Evolutionary conservation across 1,284 basidiomycete species (phyloP), one percentile per base, ranked within the genome.

Genomic region (Ustanciosporium gigantosporum): DNA sequence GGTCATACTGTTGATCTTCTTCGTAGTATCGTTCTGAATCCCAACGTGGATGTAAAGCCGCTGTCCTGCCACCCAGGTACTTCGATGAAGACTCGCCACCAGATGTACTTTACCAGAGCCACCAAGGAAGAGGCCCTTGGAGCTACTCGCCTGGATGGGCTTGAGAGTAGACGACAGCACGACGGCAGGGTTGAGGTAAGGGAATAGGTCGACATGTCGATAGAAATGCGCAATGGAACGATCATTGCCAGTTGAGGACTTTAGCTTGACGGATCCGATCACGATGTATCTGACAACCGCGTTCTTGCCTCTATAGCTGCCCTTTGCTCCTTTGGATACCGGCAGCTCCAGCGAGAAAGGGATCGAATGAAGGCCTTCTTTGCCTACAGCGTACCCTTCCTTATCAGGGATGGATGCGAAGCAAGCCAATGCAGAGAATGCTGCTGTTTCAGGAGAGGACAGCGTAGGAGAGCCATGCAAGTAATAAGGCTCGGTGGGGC

Each of bases 221-320:
- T 94, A 95, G 76, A 95, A 94, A 78, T 96, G 92, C 0, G 91
- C 88, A 37, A 95, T 88, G 5, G 89, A 90, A 7, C 86, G 82
- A 38, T 71, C 62, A 15, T 41, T 41, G 4, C 70, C 70, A 2
- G 52, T 57, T 21, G 84, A 83, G 46, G 90, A 86, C 76, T 88
- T 88, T 41, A 95, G 84, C 79, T 89, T 88, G 76, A 92, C 82
- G 2, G 89, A 91, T 3, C 84, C 85, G 78, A 94, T 88, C 3
- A 86, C 86, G 45, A 95, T 89, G 77, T 94, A 94, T 40, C 85
- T 84, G 16, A 94, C 83, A n/a, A 83, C 81, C 5, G 85, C 82
- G 16, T 85, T 84, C 7, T 84, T 83, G 35, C 84, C 72, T 41
- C 81, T 80, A 41, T 87, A 80, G 2, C 81, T 79, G 0, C 92